Conservation (phyloP, 176 grass and related monocot genomes). For the Luzula sylvatica region DNA sequence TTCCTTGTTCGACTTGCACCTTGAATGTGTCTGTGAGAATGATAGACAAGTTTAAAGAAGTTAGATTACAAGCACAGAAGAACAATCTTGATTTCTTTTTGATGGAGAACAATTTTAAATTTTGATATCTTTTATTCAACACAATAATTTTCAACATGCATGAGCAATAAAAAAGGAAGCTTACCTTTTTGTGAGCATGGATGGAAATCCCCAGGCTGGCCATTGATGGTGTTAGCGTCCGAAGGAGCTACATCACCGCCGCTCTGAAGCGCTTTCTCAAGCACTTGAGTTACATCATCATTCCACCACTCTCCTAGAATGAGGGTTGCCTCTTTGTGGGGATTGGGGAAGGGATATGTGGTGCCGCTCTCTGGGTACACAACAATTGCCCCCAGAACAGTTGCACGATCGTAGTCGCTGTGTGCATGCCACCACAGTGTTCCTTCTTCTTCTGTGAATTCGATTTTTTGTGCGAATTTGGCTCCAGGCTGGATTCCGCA, state of each 20-base stretch:
- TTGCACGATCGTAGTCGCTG: slow-evolving; percentile 23
- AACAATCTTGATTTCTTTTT: background rate
- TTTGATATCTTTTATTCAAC: background rate
- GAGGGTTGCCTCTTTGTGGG: slow-evolving; percentile 43
- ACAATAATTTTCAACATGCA: background rate
- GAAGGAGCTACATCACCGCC: slow-evolving; percentile 33
- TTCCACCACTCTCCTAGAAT: slow-evolving; percentile 64
- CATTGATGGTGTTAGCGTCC: slow-evolving; percentile 37
- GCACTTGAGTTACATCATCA: slow-evolving; percentile 27
- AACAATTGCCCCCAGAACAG: slow-evolving; percentile 38
- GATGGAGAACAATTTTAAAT: too few relatives aligned
- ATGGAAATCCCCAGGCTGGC: slow-evolving; percentile 17
- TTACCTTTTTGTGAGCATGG: slow-evolving; percentile 8
- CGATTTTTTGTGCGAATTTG: slow-evolving; percentile 53
- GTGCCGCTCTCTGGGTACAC: slow-evolving; percentile 31
- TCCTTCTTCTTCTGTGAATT: slow-evolving; percentile 51
- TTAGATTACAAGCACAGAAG: too few relatives aligned
- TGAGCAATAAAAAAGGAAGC: background rate
- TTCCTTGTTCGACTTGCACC: slow-evolving; percentile 43
- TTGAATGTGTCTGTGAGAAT: slow-evolving; percentile 6
- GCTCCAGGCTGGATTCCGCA: slow-evolving; percentile 43
- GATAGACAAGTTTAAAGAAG: background rate
- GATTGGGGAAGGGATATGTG: slow-evolving; percentile 51
- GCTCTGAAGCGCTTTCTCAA: slow-evolving; percentile 28
- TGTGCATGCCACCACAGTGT: slow-evolving; percentile 41